Evolutionary conservation across 2,329 filamentous ascomycete species (phyloP).

Genomic region (Xylariaceae sp.): DNA sequence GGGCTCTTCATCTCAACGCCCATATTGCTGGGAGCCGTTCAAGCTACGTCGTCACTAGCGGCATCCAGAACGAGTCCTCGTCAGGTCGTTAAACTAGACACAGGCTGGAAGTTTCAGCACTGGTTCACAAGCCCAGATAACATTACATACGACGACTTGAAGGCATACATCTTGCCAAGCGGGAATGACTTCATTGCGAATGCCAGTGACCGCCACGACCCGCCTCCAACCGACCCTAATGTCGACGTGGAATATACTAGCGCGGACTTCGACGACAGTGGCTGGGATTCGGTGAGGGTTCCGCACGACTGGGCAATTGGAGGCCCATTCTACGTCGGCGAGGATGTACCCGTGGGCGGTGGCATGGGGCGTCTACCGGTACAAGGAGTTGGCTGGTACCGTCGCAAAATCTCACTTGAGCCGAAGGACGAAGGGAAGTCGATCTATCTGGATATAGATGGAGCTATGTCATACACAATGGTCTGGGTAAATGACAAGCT

Average conservation of each 20-base stretch:
- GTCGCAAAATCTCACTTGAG: slow-evolving; percentile 32
- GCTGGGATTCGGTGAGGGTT: slow-evolving; percentile 36
- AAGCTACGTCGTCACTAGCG: no score
- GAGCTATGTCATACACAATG: slow-evolving; percentile 47
- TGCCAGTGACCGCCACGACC: slow-evolving; percentile 19
- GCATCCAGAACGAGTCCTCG: slow-evolving; percentile 18
- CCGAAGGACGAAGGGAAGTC: slow-evolving; percentile 15
- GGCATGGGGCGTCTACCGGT: slow-evolving; percentile 43
- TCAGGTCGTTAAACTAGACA: slow-evolving; percentile 31
- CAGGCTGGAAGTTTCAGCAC: slow-evolving; percentile 32
- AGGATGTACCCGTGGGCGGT: slow-evolving; percentile 27
- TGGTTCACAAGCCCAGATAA: slow-evolving; percentile 32
- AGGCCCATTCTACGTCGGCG: slow-evolving; percentile 34
- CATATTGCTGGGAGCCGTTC: no score
- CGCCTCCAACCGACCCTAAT: slow-evolving; percentile 20
- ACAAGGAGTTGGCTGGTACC: slow-evolving; percentile 49
- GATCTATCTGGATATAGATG: slow-evolving; percentile 37
- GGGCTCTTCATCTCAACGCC: no score
- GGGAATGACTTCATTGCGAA: slow-evolving; percentile 28
- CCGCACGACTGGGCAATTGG: slow-evolving; percentile 44
- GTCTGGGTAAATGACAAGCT: slow-evolving; percentile 49
- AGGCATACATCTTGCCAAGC: slow-evolving; percentile 30
- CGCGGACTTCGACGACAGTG: slow-evolving; percentile 23
- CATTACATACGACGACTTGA: slow-evolving; percentile 29
- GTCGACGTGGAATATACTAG: slow-evolving; percentile 26